Conservation (phyloP, 2,329 filamentous ascomycete genomes). For the Trichoderma brevicompactum region DNA sequence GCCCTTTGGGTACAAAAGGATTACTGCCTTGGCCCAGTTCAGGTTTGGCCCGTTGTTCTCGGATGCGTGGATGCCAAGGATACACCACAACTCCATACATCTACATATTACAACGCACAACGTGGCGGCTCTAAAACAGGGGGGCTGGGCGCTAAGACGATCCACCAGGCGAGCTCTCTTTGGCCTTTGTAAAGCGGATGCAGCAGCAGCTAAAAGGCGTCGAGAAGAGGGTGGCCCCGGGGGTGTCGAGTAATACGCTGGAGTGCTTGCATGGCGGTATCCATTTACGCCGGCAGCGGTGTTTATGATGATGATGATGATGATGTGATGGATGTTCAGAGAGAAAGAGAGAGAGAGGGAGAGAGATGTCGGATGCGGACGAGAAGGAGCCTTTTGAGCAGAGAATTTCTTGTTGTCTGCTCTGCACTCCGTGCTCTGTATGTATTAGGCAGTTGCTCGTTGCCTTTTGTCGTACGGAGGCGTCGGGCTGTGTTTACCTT, state of each 20-base stretch:
- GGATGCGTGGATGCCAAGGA: not conserved
- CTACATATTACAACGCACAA: slow-evolving; percentile 24
- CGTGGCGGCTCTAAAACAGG: slow-evolving; percentile 27
- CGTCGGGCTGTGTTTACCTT: too few relatives aligned
- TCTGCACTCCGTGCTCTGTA: too few relatives aligned
- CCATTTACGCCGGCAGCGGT: slow-evolving; percentile 3
- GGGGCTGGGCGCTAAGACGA: slow-evolving; percentile 28
- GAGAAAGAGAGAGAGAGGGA: not conserved
- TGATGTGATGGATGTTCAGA: not conserved
- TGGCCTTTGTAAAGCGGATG: slow-evolving; percentile 23
- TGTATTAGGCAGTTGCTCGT: too few relatives aligned
- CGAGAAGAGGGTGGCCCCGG: not conserved
- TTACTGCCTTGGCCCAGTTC: not conserved
- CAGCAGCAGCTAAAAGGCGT: not conserved
- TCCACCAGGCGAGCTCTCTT: slow-evolving; percentile 19
- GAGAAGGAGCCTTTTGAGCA: too few relatives aligned
- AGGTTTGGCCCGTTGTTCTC: not conserved
- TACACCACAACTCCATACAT: slow-evolving; percentile 4
- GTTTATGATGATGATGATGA: not conserved
- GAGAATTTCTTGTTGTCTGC: too few relatives aligned
- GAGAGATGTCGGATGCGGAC: not conserved
- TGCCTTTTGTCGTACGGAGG: too few relatives aligned
- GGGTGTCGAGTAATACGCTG: slow-evolving; percentile 14
- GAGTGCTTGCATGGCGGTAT: slow-evolving; percentile 26
- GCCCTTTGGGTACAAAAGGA: not conserved